phyloP scores from a whole-genome alignment of 352 stramenopile genomes.

The Globisporangium ultimum region DNA sequence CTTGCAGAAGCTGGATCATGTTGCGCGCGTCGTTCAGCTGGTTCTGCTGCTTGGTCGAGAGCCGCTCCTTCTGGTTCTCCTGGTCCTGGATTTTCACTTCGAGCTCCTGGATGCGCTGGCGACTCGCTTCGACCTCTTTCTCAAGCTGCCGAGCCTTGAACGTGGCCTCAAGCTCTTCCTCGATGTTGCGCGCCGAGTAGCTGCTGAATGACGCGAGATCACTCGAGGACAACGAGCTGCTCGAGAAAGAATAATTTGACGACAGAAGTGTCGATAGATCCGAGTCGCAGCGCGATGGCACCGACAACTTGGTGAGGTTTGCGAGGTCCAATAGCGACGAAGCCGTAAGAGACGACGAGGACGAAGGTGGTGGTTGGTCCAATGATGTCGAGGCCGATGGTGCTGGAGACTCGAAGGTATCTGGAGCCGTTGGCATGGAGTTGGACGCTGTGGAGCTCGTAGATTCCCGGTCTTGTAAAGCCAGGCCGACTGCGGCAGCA shows the following conservation, averaged over 20 bases:
- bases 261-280: constrained; percentile 35
- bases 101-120: constrained; percentile 51
- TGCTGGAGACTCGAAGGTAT: not conserved
- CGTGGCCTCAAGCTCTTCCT: constrained; percentile 64
- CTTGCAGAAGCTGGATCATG: constrained; percentile 53
- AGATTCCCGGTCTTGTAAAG: not conserved
- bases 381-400: not conserved
- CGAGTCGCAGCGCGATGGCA: constrained; percentile 24
- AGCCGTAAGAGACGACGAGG: not conserved
- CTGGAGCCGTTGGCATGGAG: not conserved
- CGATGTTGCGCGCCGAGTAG: constrained; percentile 26
- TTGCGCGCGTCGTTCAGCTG: constrained; percentile 53
- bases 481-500: not conserved
- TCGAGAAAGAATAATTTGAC: constrained; percentile 32
- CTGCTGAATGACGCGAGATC: constrained; percentile 15
- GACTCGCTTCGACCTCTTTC: constrained; percentile 65
- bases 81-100: constrained; percentile 52
- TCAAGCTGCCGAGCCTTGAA: constrained; percentile 58
- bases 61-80: constrained; percentile 49
- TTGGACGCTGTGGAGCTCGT: not conserved
- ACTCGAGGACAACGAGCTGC: constrained; percentile 26
- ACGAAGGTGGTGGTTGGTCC: not conserved
- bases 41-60: constrained; percentile 55
- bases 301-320: constrained; percentile 2
- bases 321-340: not conserved